These are phyloP conservation scores for Penicillium paxilli DNA, from an alignment of 495 filamentous ascomycete genomes.

Conservation along the genomic window DNA sequence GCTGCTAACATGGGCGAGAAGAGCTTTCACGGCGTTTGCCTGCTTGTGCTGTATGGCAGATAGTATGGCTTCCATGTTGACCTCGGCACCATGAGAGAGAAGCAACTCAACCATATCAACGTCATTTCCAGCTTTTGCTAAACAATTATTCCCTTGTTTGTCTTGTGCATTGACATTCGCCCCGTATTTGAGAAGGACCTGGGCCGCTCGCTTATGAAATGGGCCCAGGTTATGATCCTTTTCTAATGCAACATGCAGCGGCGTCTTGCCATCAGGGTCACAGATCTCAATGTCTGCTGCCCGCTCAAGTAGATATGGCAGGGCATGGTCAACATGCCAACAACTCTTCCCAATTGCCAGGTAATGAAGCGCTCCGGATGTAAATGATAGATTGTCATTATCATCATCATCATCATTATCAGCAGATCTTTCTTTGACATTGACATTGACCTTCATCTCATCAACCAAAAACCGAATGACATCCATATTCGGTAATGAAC, in stretches of 20 bases:
- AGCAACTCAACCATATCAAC: conserved; percentile 11
- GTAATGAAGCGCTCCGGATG: conserved; percentile 9
- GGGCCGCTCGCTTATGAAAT: conserved; percentile 12
- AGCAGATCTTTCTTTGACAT: background rate
- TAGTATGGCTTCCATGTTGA: conserved; percentile 5
- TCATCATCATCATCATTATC: background rate
- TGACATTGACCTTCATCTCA: conserved; percentile 7
- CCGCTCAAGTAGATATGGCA: conserved; percentile 18
- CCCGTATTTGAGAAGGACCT: conserved; percentile 25
- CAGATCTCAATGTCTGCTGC: conserved; percentile 16
- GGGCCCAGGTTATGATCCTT: background rate
- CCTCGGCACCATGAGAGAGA: conserved; percentile 9
- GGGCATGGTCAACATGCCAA: conserved; percentile 19
- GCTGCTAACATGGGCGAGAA: conserved; percentile 8
- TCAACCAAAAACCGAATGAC: conserved; percentile 13
- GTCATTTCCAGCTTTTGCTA: conserved; percentile 14
- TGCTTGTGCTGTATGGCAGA: conserved; percentile 10
- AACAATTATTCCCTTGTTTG: conserved; percentile 14
- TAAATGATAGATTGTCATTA: background rate
- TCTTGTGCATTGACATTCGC: conserved; percentile 25
- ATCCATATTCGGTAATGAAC: conserved; percentile 16
- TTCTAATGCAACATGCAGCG: conserved; percentile 12
- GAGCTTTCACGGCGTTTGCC: conserved; percentile 6
- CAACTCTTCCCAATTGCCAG: conserved; percentile 11
- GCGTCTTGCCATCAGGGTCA: conserved; percentile 9